Conservation (phyloP, 108 stramenopile species). For the Nitzschia sp. region DNA sequence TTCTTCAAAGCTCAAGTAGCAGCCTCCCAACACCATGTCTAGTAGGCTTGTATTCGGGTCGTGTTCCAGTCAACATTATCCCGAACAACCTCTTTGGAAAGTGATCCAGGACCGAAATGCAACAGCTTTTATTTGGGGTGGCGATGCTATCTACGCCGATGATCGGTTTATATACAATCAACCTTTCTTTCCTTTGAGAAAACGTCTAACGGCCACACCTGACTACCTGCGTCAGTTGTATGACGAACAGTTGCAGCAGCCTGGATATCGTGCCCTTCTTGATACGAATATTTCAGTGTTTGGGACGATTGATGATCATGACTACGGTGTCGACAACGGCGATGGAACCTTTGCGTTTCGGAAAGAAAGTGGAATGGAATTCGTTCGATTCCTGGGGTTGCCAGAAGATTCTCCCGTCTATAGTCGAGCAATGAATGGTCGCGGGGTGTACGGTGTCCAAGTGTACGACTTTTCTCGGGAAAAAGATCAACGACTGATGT, state of each 20-base stretch:
- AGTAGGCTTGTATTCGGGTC: conserved; percentile 67
- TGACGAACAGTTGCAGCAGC: conserved; percentile 43
- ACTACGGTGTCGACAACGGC: conserved; percentile 79
- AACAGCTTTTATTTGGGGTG: conserved; percentile 81
- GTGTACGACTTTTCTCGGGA: conserved; percentile 67
- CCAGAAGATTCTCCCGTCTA: conserved; percentile 42
- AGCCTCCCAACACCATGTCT: conserved; percentile 4
- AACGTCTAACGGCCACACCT: conserved; percentile 33
- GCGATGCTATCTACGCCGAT: conserved; percentile 85
- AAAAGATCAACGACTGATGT: conserved; percentile 22
- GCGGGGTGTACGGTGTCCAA: conserved; percentile 80
- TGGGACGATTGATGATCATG: conserved; percentile 87
- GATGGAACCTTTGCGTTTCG: conserved; percentile 54
- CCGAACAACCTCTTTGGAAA: conserved; percentile 70
- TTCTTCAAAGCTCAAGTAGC: neutral
- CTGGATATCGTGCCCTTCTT: conserved; percentile 58
- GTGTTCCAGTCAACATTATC: conserved; percentile 68
- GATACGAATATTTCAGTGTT: conserved; percentile 45
- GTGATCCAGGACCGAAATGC: conserved; percentile 56
- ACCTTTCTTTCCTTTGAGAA: neutral
- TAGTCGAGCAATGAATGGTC: conserved; percentile 47
- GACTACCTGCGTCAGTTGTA: conserved; percentile 41
- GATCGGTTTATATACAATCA: conserved; percentile 34
- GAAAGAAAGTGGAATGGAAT: conserved; percentile 51
- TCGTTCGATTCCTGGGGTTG: conserved; percentile 62